Conservation (phyloP, 2,329 filamentous ascomycete species). For the Aschersonia sp. region DNA sequence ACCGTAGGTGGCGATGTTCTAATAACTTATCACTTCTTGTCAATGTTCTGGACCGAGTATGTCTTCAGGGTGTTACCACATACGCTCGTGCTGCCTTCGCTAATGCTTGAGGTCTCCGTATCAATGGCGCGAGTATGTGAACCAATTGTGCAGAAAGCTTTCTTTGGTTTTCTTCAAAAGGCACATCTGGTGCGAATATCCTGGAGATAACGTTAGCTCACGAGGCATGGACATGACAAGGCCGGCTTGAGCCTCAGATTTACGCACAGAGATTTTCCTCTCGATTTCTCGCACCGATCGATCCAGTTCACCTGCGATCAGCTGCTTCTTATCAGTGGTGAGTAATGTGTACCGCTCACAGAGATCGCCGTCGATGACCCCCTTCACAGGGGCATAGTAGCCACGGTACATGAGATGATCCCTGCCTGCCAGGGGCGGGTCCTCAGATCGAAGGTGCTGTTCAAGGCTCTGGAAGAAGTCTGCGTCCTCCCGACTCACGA, state of each 20-base stretch:
- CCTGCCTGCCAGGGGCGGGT: constrained; percentile 75
- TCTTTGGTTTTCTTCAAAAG: constrained; percentile 22
- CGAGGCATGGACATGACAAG: background rate
- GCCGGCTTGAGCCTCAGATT: background rate
- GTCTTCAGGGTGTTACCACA: constrained; percentile 10
- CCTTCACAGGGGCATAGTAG: constrained; percentile 94
- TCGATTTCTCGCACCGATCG: constrained; percentile 87
- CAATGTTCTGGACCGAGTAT: constrained; percentile 7
- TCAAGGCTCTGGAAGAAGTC: constrained; percentile 97
- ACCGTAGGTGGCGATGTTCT: background rate
- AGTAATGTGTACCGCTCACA: constrained; percentile 84
- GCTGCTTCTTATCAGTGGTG: constrained; percentile 78
- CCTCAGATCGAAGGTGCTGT: constrained; percentile 72
- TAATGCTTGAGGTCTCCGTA: constrained; percentile 1
- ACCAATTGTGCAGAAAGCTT: background rate
- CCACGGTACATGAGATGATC: constrained; percentile 93
- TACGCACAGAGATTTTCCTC: constrained; percentile 67
- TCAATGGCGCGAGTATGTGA: constrained; percentile 6
- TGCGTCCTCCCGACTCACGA: constrained; percentile 80
- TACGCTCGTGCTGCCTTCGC: constrained; percentile 15
- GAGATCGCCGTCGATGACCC: constrained; percentile 90
- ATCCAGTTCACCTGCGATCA: constrained; percentile 88
- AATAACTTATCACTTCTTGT: constrained; percentile 6
- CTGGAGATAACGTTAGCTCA: constrained; percentile 18
- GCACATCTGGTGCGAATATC: constrained; percentile 45